Evolutionary conservation across 139 green algal species (phyloP), one percentile per base, ranked within the genome.

Genomic region (Picochlorum sp.): DNA sequence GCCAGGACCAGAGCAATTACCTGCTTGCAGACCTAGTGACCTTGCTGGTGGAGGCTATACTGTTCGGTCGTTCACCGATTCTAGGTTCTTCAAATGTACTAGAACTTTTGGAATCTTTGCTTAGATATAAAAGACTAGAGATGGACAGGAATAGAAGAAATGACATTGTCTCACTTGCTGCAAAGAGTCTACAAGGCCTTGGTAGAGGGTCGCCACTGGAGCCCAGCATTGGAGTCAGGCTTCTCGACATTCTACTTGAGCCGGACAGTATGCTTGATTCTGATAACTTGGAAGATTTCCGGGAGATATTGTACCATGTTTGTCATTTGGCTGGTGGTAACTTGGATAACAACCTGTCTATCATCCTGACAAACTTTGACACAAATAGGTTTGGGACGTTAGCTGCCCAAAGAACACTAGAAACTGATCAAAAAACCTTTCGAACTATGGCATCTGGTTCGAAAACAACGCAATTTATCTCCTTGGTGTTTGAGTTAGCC

Each of bases 211-310:
- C 16, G 16, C 47, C 47, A 26, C 47, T 54, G 15, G 47, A 54
- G 18, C 47, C 16, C 16, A 21, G n/a, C 18, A 54, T 54, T 54
- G 47, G 51, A 1, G 51, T 67, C 20, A 60, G 34, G 11, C 49
- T 81, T 26, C 66, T 81, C 28, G 57, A 55, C 9, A 34, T 51
- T 20, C 60, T 55, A 21, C 72, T 81, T 45, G 62, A 70, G n/a
- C 69, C 73, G 2, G 50, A 69, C 0, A 58, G 23, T 3, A 47
- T 74, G 62, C 63, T 81, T 24, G n/a, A 66, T 45, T 50, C 26
- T 13, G 63, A 56, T 34, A 45, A 47, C 28, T 56, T 80, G 56
- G 16, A 21, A 11, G 66, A 73, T 38, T 80, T 63, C n/a, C 34
- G 30, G 1, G 14, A 21, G 28, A 54, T 64, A 6, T 67, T 72